Evolutionary conservation across 768 basidiomycete species (phyloP).

Genomic region (Cantharellus cinnabarinus): DNA sequence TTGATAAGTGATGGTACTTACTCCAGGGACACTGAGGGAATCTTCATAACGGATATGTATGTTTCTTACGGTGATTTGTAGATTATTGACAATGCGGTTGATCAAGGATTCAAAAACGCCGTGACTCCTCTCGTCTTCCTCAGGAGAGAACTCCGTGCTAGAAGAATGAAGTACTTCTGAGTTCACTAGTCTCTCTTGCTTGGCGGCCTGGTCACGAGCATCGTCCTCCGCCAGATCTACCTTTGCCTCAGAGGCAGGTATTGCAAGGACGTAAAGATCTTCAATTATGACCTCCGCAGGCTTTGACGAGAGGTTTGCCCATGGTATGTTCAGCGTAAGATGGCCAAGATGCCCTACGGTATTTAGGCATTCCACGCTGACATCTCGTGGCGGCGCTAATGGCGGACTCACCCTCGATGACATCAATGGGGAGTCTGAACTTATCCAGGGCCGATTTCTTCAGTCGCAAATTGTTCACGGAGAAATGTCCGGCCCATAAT

Average conservation of each 20-base stretch:
- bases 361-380: not conserved
- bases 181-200: slow-evolving; percentile 72
- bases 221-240: slow-evolving; percentile 72
- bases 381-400: not conserved
- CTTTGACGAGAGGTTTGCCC: slow-evolving; percentile 74
- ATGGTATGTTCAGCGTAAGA: slow-evolving; percentile 69
- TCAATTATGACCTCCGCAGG: slow-evolving; percentile 84
- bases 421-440: slow-evolving; percentile 87
- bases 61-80: slow-evolving; percentile 88
- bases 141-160: slow-evolving; percentile 27
- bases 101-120: slow-evolving; percentile 66
- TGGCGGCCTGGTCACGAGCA: slow-evolving; percentile 56
- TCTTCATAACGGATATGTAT: slow-evolving; percentile 96
- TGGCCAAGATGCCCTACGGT: slow-evolving; percentile 59
- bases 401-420: slow-evolving; percentile 50
- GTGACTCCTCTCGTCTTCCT: slow-evolving; percentile 40
- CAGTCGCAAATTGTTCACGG: slow-evolving; percentile 59
- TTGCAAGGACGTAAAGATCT: slow-evolving; percentile 85
- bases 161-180: slow-evolving; percentile 60
- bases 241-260: slow-evolving; percentile 50
- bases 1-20: slow-evolving; percentile 20
- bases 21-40: slow-evolving; percentile 77
- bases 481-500: slow-evolving; percentile 72
- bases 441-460: slow-evolving; percentile 91
- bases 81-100: slow-evolving; percentile 81